A percentile compares a stretch with the other conserved stretches of the same genome.
Conservation (phyloP, 148 eudicot genomes). For the Arbutus unedo region DNA sequence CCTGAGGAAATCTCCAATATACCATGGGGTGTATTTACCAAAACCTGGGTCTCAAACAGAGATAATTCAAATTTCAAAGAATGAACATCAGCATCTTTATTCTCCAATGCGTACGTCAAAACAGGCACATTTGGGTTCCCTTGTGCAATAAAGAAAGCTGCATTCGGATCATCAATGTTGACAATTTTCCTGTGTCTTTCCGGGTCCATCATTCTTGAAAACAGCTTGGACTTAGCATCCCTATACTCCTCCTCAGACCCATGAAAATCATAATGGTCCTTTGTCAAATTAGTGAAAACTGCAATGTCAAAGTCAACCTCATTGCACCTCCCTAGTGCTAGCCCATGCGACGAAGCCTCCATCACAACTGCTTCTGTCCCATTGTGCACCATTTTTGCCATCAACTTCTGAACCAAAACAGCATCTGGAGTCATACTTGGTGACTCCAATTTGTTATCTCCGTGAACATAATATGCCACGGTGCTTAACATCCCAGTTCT, state of each 20-base stretch:
- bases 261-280: constrained; percentile 56
- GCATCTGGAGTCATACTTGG: constrained; percentile 55
- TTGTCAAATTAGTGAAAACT: constrained; percentile 68
- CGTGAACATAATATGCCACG: constrained; percentile 79
- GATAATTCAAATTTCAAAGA: constrained; percentile 82
- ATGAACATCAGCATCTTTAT: constrained; percentile 85
- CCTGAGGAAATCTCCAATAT: constrained; percentile 97
- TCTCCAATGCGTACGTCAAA: constrained; percentile 79
- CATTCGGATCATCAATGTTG: constrained; percentile 84
- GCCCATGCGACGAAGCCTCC: constrained; percentile 72
- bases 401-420: constrained; percentile 78
- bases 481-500: constrained; percentile 91
- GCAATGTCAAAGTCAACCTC: constrained; percentile 98
- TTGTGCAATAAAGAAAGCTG: constrained; percentile 59
- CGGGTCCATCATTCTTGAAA: constrained; percentile 90
- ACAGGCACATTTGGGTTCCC: constrained; percentile 91
- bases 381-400: constrained; percentile 94
- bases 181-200: constrained; percentile 86
- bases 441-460: constrained; percentile 76
- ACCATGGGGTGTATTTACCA: constrained; percentile 86
- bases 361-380: constrained; percentile 93
- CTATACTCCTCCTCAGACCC: constrained; percentile 76
- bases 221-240: constrained; percentile 61
- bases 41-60: constrained; percentile 91
- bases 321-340: constrained; percentile 66